Base-by-base conservation (phyloP, 352 stramenopile genomes). In the Phytophthora europaea region DNA sequence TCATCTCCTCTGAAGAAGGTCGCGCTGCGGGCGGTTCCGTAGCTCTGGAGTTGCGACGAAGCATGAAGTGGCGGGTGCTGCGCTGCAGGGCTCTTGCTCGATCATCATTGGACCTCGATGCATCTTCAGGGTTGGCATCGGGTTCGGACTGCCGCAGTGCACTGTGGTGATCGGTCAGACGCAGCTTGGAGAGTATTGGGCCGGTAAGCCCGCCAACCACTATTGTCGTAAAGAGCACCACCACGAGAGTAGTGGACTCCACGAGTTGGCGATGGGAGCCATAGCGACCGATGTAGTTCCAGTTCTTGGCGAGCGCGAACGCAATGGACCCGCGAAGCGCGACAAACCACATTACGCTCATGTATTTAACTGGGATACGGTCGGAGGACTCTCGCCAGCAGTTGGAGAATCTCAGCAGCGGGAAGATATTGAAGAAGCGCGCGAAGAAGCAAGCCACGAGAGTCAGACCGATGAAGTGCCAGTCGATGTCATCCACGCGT, bases 281-380 rank as follows among this genome's bases (percentile, higher is more conserved):
- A 38, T 91, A 66, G 6, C 82, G 72, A 16, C 87, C 88, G 28
- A 85, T 73, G 64, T 93, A 94, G 45, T 82, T 86, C 89, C 89
- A 96, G 67, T 87, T 94, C 80, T 95, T 95, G 31, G 87, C 89
- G 22, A 97, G 90, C 5, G 94, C 92, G 59, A 98, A 99, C 6
- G 94, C 90, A 36, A 99, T 97, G 23, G 96, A 97, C 38, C 96
- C 96, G 23, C 96, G 90, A 40, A 99, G 80, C 40, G 94, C 94
- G 6, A 93, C 90, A 65, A 98, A 98, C 91, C 93, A 99, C 60
- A 99, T 94, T 8, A 92, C 87, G 9, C 80, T 82, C 84, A 96
- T 94, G 60, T 82, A 91, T 67, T 84, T 88, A 56, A 83, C 53
- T 16, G 86, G 78, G 69, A 96, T 94, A 26, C 78, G 76, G 28